A percentile compares a stretch with the other conserved stretches of the same genome.
phyloP scores from a whole-genome alignment of 2,329 filamentous ascomycete species.

The Sporothrix curviconia region DNA sequence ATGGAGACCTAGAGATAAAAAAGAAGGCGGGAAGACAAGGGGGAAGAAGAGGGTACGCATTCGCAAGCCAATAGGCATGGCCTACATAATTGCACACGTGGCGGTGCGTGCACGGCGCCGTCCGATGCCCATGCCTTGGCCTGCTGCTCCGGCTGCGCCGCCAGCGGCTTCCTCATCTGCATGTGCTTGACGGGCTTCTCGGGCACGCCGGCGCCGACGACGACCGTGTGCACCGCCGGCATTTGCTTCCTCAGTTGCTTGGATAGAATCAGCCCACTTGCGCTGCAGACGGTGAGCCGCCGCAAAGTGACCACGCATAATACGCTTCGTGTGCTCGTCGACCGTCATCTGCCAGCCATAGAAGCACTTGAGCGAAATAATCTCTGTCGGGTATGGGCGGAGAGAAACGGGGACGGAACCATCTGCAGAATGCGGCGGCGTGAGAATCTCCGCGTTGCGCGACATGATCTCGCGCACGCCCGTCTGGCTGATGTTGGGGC shows the following conservation, averaged over 20 bases:
- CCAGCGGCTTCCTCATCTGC: conserved; percentile 71
- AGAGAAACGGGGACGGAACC: conserved; percentile 21
- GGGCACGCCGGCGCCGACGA: conserved; percentile 66
- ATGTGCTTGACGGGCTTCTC: conserved; percentile 75
- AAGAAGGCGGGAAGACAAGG: neutral
- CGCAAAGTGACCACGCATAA: conserved; percentile 67
- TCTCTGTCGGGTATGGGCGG: conserved; percentile 62
- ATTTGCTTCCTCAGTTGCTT: conserved; percentile 78
- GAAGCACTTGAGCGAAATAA: conserved; percentile 86
- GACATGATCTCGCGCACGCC: conserved; percentile 81
- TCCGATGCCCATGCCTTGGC: conserved; percentile 31
- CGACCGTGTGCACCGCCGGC: conserved; percentile 59
- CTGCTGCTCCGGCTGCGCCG: conserved; percentile 49
- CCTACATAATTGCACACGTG: conserved; percentile 23
- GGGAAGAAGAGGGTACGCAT: neutral
- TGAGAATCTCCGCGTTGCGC: conserved; percentile 69
- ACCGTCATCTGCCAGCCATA: conserved; percentile 94
- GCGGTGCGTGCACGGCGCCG: conserved; percentile 20
- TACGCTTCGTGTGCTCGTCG: conserved; percentile 84
- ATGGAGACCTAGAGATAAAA: too few species aligned
- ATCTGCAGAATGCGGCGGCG: conserved; percentile 28
- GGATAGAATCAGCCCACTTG: conserved; percentile 94
- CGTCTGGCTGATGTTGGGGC: conserved; percentile 85
- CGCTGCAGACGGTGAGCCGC: conserved; percentile 74
- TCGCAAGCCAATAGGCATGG: too few species aligned